Evolutionary conservation across 2,329 filamentous ascomycete genomes (phyloP).

Genomic region (Cladosporium sp.): DNA sequence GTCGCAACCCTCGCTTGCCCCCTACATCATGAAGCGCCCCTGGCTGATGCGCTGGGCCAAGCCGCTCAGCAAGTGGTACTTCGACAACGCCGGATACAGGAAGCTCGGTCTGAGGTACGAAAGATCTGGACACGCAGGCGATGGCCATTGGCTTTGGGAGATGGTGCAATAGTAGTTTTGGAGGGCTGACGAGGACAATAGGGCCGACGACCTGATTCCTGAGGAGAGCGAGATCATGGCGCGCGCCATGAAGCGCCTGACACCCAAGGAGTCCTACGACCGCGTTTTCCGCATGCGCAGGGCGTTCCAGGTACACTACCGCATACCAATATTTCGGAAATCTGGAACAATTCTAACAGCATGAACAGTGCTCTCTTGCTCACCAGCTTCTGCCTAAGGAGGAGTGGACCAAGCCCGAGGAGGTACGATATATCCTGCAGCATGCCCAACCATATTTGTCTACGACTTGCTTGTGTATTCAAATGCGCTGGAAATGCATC

Average conservation of each 20-base stretch:
- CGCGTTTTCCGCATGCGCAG: slow-evolving; percentile 95
- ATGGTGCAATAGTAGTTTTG: not conserved
- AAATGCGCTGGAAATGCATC: not conserved
- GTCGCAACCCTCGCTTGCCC: slow-evolving; percentile 69
- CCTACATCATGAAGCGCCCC: slow-evolving; percentile 75
- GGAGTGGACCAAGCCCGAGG: slow-evolving; percentile 64
- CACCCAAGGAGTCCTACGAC: slow-evolving; percentile 88
- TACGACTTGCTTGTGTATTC: not conserved
- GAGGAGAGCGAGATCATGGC: slow-evolving; percentile 88
- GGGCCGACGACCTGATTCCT: slow-evolving; percentile 89
- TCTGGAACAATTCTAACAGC: slow-evolving; percentile 8
- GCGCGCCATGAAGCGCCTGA: slow-evolving; percentile 83
- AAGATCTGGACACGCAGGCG: slow-evolving; percentile 6
- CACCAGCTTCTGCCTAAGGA: slow-evolving; percentile 61
- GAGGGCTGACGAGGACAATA: slow-evolving; percentile 37
- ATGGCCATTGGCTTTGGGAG: not conserved
- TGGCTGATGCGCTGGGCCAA: slow-evolving; percentile 76
- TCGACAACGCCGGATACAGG: slow-evolving; percentile 84
- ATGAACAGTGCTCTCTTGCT: slow-evolving; percentile 57
- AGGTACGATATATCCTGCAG: slow-evolving; percentile 44
- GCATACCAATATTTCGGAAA: not conserved
- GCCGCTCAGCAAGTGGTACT: slow-evolving; percentile 85
- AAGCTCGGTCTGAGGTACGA: slow-evolving; percentile 83
- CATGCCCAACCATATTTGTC: not conserved
- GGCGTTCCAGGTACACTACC: slow-evolving; percentile 72